Conservation (phyloP, 1,284 basidiomycete species). For the Bothia castanella region DNA sequence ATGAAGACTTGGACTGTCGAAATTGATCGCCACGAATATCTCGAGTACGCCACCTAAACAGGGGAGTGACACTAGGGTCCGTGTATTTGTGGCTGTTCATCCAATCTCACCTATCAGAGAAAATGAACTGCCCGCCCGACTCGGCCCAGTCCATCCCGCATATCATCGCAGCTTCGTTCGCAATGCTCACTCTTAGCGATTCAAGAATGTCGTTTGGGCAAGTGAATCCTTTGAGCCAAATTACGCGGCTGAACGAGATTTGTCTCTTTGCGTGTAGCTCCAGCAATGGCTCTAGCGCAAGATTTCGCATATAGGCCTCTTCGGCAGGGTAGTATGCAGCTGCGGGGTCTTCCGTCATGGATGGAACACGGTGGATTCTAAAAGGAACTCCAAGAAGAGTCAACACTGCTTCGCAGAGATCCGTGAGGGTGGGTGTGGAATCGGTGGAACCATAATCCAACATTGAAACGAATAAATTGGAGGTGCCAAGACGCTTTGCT, state of each 20-base stretch:
- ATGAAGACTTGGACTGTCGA: constrained; percentile 89
- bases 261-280: constrained; percentile 74
- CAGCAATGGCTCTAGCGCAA: constrained; percentile 85
- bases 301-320: constrained; percentile 88
- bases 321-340: constrained; percentile 92
- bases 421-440: constrained; percentile 87
- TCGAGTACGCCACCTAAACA: constrained; percentile 81
- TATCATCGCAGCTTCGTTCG: constrained; percentile 91
- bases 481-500: constrained; percentile 80
- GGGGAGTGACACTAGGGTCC: background rate
- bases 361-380: constrained; percentile 79
- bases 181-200: constrained; percentile 83
- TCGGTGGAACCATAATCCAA: constrained; percentile 91
- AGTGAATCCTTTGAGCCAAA: constrained; percentile 97
- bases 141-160: constrained; percentile 99
- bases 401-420: constrained; percentile 89
- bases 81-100: background rate
- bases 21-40: constrained; percentile 96
- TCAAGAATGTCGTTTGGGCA: constrained; percentile 95
- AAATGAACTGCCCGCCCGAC: constrained; percentile 93
- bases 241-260: constrained; percentile 82
- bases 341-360: constrained; percentile 82
- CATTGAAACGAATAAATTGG: constrained; percentile 92
- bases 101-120: constrained; percentile 77
- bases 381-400: constrained; percentile 89